Conservation (phyloP, 805 yeast species). For the Candida silvicultrix region DNA sequence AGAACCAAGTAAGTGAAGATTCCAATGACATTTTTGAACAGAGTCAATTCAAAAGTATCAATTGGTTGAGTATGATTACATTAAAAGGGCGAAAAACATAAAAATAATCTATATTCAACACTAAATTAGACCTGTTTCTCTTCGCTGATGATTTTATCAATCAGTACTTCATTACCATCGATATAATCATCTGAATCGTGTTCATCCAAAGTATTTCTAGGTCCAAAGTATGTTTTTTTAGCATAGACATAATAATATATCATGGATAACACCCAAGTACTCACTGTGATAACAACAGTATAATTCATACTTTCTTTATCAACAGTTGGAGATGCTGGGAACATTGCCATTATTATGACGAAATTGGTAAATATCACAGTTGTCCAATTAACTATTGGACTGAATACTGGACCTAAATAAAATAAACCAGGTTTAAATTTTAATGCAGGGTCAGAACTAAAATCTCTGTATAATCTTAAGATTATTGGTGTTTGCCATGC, state of each 20-base stretch:
- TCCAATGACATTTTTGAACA: too few relatives aligned
- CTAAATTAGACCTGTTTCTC: too few relatives aligned
- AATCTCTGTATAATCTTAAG: constrained; percentile 33
- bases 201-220: constrained; percentile 21
- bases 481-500: constrained; percentile 61
- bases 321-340: constrained; percentile 46
- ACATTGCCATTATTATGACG: constrained; percentile 49
- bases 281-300: constrained; percentile 57
- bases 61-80: too few relatives aligned
- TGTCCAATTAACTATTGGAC: constrained; percentile 37
- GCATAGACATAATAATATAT: constrained; percentile 48
- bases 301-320: constrained; percentile 51
- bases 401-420: constrained; percentile 43
- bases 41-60: too few relatives aligned
- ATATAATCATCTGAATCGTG: not conserved
- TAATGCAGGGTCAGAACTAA: constrained; percentile 27
- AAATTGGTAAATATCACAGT: constrained; percentile 44
- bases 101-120: too few relatives aligned
- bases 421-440: constrained; percentile 59
- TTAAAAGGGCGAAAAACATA: too few relatives aligned
- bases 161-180: not conserved
- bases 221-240: constrained; percentile 52
- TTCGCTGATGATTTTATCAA: not conserved
- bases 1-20: too few relatives aligned
- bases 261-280: constrained; percentile 49